Conservation (phyloP, 495 filamentous ascomycete genomes). For the Aspergillus kassunensis region DNA sequence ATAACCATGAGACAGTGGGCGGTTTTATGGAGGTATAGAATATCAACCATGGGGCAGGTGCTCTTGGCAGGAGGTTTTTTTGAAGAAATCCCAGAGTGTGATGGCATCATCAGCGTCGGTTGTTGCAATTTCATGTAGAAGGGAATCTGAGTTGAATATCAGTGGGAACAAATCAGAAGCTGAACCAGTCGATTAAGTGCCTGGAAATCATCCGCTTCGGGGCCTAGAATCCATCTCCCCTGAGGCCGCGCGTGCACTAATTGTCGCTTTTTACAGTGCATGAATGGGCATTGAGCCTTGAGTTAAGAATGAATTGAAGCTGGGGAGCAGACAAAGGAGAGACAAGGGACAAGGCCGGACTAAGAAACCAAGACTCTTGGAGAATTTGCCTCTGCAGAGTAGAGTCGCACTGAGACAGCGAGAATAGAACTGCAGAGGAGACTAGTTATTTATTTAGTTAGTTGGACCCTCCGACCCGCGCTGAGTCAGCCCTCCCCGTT, state of each 20-base stretch:
- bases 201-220: constrained; percentile 28
- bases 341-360: no score
- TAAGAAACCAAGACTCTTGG: constrained; percentile 2
- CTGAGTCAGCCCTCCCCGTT: constrained; percentile 17
- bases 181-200: constrained; percentile 11
- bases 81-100: neutral
- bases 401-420: no score
- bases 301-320: no score
- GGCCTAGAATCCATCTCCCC: constrained; percentile 26
- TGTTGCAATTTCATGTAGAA: constrained; percentile 2
- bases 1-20: constrained; percentile 3
- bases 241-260: constrained; percentile 24
- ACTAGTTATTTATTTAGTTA: no score
- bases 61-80: constrained; percentile 6
- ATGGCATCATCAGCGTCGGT: constrained; percentile 6
- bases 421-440: neutral
- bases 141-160: constrained; percentile 9
- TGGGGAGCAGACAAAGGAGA: no score
- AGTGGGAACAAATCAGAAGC: constrained; percentile 21
- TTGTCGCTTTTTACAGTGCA: neutral
- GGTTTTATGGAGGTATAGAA: neutral
- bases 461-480: no score
- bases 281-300: no score
- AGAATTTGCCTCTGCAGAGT: neutral
- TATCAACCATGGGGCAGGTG: neutral